Evolutionary conservation across 441 rosid genomes (phyloP).

Genomic region (Erysimum pusillum): DNA sequence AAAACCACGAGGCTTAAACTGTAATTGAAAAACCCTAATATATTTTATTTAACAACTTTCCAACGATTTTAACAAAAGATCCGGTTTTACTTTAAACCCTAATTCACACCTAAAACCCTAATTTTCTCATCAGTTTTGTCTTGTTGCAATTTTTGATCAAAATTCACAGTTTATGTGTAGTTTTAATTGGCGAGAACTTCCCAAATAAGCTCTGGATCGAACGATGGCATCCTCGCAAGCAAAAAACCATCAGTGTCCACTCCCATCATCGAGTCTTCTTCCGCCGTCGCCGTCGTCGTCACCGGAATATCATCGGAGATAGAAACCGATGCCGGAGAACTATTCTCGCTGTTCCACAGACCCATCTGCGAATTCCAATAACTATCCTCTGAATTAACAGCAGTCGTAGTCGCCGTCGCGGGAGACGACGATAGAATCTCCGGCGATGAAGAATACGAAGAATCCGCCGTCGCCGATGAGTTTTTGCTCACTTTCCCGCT

Average conservation of each 20-base stretch:
- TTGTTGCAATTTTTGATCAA: conserved; percentile 8
- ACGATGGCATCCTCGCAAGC: conserved; percentile 89
- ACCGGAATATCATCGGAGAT: conserved; percentile 46
- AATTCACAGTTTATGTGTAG: conserved; percentile 21
- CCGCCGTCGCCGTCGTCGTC: conserved; percentile 34
- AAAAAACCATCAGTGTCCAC: conserved; percentile 62
- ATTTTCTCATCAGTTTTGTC: conserved; percentile 18
- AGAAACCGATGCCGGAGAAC: conserved; percentile 55
- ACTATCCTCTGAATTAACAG: conserved; percentile 50
- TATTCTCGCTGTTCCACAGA: conserved; percentile 59
- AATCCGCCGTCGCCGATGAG: conserved; percentile 51
- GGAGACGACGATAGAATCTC: conserved; percentile 41
- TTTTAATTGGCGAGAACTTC: conserved; percentile 84
- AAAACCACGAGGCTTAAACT: conserved; percentile 44
- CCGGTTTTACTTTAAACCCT: conserved; percentile 6
- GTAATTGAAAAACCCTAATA: conserved; percentile 20
- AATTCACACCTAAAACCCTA: neutral
- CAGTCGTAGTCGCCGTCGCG: conserved; percentile 34
- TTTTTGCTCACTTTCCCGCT: conserved; percentile 56
- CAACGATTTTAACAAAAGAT: conserved; percentile 14
- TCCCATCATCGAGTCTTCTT: conserved; percentile 49
- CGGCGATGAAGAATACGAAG: conserved; percentile 56
- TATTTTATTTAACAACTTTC: conserved; percentile 15
- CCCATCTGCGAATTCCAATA: conserved; percentile 61
- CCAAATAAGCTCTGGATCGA: conserved; percentile 93